These are phyloP conservation scores for Gelatoporia subvermispora DNA, from an alignment of 768 basidiomycete species.

Conservation along the genomic window DNA sequence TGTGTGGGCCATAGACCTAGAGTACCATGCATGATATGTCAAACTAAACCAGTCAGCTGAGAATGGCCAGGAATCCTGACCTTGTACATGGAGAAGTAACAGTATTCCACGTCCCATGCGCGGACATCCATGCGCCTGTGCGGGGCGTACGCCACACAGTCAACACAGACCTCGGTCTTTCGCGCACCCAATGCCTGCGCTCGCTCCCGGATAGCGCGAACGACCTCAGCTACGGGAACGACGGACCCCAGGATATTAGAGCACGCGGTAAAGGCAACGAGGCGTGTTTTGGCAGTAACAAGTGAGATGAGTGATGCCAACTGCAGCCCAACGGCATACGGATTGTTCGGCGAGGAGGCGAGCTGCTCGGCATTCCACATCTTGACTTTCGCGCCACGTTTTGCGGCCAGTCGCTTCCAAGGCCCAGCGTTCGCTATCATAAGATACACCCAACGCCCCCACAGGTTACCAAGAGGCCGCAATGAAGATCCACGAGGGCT, in stretches of 20 bases:
- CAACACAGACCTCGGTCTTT: conserved; percentile 65
- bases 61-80: conserved; percentile 27
- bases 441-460: neutral
- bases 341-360: conserved; percentile 39
- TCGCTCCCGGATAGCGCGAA: conserved; percentile 43
- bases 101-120: conserved; percentile 75
- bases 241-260: conserved; percentile 73
- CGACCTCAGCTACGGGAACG: conserved; percentile 54
- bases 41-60: neutral
- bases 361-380: conserved; percentile 51
- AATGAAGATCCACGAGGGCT: conserved; percentile 3
- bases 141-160: conserved; percentile 78
- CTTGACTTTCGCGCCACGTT: conserved; percentile 49
- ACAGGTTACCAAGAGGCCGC: neutral
- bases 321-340: conserved; percentile 57
- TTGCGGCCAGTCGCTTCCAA: conserved; percentile 70
- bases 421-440: conserved; percentile 62
- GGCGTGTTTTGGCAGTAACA: conserved; percentile 58
- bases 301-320: conserved; percentile 56
- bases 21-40: neutral
- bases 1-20: conserved; percentile 76
- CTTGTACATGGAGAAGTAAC: conserved; percentile 73
- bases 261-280: conserved; percentile 70
- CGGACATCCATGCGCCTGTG: conserved; percentile 68
- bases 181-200: conserved; percentile 47